phyloP scores from a whole-genome alignment of 1,284 basidiomycete species.

The Amylostereum areolatum region DNA sequence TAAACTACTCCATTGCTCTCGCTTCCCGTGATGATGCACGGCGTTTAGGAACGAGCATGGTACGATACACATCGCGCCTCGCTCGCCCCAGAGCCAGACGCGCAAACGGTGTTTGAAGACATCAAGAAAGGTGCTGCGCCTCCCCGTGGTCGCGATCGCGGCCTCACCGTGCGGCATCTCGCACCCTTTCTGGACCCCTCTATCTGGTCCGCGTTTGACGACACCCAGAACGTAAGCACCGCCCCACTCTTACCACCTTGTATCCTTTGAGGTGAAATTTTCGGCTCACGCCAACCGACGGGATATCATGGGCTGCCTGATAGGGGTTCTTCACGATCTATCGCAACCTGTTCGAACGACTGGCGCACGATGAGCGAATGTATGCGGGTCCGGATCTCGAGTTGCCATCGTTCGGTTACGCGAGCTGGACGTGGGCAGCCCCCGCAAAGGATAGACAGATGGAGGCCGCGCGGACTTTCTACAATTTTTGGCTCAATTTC shows the following conservation, averaged over 20 bases:
- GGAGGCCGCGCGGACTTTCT: constrained; percentile 69
- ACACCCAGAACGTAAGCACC: constrained; percentile 59
- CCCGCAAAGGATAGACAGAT: constrained; percentile 34
- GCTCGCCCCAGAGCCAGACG: constrained; percentile 79
- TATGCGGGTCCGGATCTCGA: constrained; percentile 37
- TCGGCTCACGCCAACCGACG: neutral
- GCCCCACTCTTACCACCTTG: neutral
- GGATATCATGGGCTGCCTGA: too few relatives aligned
- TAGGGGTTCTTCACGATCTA: constrained; percentile 93
- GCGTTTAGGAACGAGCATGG: constrained; percentile 87
- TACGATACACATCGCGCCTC: constrained; percentile 94
- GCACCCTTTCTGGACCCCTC: constrained; percentile 82
- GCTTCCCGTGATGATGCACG: neutral
- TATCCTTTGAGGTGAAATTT: neutral
- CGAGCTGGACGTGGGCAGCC: constrained; percentile 67
- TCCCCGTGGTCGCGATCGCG: constrained; percentile 69
- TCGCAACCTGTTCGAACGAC: constrained; percentile 80
- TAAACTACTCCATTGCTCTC: too few relatives aligned
- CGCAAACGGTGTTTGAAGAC: constrained; percentile 78
- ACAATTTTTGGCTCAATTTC: constrained; percentile 86
- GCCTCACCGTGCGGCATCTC: constrained; percentile 77
- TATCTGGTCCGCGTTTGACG: constrained; percentile 68
- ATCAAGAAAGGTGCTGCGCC: constrained; percentile 69
- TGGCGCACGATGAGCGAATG: constrained; percentile 78
- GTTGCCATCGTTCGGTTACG: constrained; percentile 83